Evolutionary conservation across 1,284 basidiomycete species (phyloP), one percentile per base, ranked within the genome.

Genomic region (Porogramme epimiltina): DNA sequence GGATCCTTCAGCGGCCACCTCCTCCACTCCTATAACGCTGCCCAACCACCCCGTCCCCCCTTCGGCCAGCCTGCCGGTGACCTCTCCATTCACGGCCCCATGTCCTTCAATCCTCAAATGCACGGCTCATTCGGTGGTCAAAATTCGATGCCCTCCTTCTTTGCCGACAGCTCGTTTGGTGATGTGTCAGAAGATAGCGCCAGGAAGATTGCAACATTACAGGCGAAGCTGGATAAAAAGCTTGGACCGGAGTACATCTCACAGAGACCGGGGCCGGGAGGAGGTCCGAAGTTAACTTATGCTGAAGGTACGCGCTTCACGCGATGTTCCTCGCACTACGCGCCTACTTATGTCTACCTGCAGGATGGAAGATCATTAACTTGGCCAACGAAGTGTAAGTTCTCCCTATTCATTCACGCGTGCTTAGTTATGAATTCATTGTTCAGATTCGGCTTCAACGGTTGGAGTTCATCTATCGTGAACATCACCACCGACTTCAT

Each of bases 191-290:
- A 84, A 52, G 80, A 78, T 23, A 80, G 84, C 0, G 78, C 83
- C 3, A 73, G 77, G 56, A 84, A 83, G 63, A 81, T 94, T 33
- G 87, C 88, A 2, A 72, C 79, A 0, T 73, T 98, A 13, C 93
- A 97, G 66, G 84, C 82, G 18, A 91, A 94, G 66, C 77, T 99
- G 24, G 80, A 91, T 64, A 87, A 87, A 72, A 91, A 90, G 61
- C 84, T 99, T 3, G 96, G 96, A 0, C 96, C 96, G 2, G 96
- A 98, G 72, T 98, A 84, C 65, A 82, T 98, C 50, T 92, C 91
- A 2, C 87, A 90, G 57, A 78, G 95, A n/a, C 88, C 91, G 1
- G 95, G 95, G 2, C 93, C 92, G 0, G 88, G 87, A 6, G 93
- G 93, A 26, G 88, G 88, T 0, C 79, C 81, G 6, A 97, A 95